Evolutionary conservation across 2,329 filamentous ascomycete species (phyloP).

Genomic region (Teratosphaeria viscida): DNA sequence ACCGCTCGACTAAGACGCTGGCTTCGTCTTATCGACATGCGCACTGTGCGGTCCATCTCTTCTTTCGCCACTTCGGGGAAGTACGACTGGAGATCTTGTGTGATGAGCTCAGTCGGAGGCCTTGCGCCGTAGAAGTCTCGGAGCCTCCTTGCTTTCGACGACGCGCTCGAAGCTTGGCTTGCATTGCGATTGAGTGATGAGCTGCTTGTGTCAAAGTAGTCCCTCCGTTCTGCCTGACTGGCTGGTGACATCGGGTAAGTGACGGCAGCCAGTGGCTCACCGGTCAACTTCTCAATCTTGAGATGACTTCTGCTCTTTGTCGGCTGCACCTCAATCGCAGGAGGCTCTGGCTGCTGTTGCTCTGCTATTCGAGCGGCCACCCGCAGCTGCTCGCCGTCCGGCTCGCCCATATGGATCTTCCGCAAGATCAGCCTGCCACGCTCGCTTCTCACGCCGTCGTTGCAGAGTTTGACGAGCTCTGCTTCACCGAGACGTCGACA

Average conservation of each 20-base stretch:
- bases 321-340: conserved; percentile 50
- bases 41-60: conserved; percentile 90
- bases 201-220: conserved; percentile 35
- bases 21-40: conserved; percentile 82
- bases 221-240: conserved; percentile 54
- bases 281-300: conserved; percentile 82
- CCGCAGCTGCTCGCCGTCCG: conserved; percentile 74
- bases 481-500: conserved; percentile 76
- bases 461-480: conserved; percentile 84
- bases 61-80: conserved; percentile 92
- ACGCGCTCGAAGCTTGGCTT: conserved; percentile 25
- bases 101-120: conserved; percentile 93
- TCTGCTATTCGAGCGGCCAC: conserved; percentile 80
- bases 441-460: conserved; percentile 73
- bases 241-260: conserved; percentile 80
- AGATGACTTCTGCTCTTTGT: conserved; percentile 70
- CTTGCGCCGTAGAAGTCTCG: conserved; percentile 83
- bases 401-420: conserved; percentile 85
- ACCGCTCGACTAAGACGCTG: conserved; percentile 86
- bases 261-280: conserved; percentile 75
- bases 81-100: conserved; percentile 90
- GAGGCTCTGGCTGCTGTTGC: conserved; percentile 51
- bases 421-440: conserved; percentile 82
- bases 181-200: conserved; percentile 19
- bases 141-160: conserved; percentile 42